These are phyloP conservation scores for Corylus heterophylla DNA, from an alignment of 306 rosid species.

Conservation along the genomic window DNA sequence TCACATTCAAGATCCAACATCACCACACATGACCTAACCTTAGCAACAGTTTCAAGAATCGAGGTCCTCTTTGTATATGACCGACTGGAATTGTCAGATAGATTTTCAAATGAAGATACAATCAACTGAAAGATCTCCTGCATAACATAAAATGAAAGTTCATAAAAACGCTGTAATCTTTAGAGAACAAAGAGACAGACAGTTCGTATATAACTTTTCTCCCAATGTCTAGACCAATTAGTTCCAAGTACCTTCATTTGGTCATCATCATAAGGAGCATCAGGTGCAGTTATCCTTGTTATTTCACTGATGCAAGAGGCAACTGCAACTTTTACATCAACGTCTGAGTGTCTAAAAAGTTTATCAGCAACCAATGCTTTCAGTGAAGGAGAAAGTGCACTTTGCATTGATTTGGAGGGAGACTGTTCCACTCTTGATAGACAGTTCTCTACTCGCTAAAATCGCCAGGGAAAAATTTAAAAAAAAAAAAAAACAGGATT, in stretches of 20 bases:
- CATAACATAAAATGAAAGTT: constrained; percentile 13
- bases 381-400: constrained; percentile 69
- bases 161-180: not conserved
- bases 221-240: not conserved
- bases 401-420: constrained; percentile 67
- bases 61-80: constrained; percentile 68
- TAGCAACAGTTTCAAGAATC: constrained; percentile 89
- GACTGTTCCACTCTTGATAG: constrained; percentile 84
- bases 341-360: constrained; percentile 66
- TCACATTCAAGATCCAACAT: constrained; percentile 97
- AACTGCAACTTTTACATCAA: constrained; percentile 81
- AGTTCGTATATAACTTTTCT: not conserved
- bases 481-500: too few relatives aligned
- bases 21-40: constrained; percentile 90
- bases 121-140: constrained; percentile 86
- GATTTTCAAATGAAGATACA: constrained; percentile 86
- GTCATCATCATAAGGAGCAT: constrained; percentile 89
- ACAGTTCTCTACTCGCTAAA: constrained; percentile 59
- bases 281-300: constrained; percentile 96
- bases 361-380: constrained; percentile 61
- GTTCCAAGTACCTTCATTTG: constrained; percentile 74
- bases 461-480: constrained; percentile 15
- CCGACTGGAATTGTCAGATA: constrained; percentile 61
- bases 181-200: not conserved
- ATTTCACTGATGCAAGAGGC: constrained; percentile 92